Conservation (phyloP, 176 grass and related monocot genomes). For the Typha latifolia region DNA sequence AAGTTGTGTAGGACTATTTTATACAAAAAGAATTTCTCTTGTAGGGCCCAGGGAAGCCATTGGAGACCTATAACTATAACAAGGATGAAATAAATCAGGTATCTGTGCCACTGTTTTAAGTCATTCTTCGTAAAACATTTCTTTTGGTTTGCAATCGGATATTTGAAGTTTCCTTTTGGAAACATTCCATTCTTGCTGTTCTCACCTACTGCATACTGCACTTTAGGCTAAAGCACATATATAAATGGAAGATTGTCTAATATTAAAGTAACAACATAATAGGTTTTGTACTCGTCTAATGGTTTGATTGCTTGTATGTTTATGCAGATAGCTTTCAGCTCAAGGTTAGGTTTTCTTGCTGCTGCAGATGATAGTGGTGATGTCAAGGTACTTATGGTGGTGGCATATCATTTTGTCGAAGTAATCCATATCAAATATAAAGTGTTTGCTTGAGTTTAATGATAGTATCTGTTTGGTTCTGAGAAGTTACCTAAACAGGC, state of each 20-base stretch:
- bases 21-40: constrained; percentile 27
- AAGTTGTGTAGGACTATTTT: background rate
- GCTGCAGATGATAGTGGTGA: constrained; percentile 93
- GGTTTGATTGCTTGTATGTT: constrained; percentile 13
- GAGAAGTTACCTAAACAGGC: background rate
- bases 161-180: background rate
- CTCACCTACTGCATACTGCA: background rate
- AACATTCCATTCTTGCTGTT: background rate
- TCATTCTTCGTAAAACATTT: background rate
- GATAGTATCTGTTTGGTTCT: background rate
- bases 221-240: background rate
- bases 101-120: background rate
- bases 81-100: constrained; percentile 99
- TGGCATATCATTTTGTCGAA: background rate
- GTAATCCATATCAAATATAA: background rate
- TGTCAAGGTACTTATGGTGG: constrained; percentile 56
- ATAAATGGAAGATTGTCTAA: background rate
- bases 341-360: constrained; percentile 71
- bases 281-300: background rate
- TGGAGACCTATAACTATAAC: constrained; percentile 83
- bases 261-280: background rate
- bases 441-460: background rate
- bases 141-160: background rate
- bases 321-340: constrained; percentile 64
- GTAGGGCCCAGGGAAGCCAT: constrained; percentile 61